Conservation (phyloP, 192 early-diverging fungal genomes). For the Gryganskiella cystojenkinii region DNA sequence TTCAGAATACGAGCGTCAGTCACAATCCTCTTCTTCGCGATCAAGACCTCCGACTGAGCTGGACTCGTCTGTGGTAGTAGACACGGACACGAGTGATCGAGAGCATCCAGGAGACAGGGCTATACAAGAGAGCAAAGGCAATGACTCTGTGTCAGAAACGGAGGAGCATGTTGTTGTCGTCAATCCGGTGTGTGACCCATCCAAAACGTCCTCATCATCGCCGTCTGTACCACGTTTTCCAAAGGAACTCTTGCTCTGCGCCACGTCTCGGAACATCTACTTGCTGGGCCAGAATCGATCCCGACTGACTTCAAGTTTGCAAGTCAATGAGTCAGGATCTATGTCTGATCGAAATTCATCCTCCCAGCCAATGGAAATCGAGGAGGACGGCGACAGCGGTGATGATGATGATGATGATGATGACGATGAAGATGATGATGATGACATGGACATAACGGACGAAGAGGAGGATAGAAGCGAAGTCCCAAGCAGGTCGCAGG, state of each 20-base stretch:
- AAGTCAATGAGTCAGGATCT: too few relatives aligned
- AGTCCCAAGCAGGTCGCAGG: too few relatives aligned
- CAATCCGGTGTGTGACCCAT: neutral
- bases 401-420: constrained; percentile 10
- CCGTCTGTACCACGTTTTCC: constrained; percentile 6
- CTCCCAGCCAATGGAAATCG: neutral
- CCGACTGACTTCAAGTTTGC: neutral
- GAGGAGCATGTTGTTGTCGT: neutral
- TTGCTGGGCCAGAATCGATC: constrained; percentile 16
- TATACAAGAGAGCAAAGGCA: neutral
- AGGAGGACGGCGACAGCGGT: neutral
- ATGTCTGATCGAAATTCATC: too few relatives aligned
- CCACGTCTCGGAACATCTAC: constrained; percentile 41
- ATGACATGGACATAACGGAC: too few relatives aligned
- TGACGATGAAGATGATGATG: neutral
- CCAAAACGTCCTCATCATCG: neutral
- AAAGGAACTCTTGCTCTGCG: constrained; percentile 21
- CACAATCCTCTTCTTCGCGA: neutral
- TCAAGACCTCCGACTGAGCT: neutral
- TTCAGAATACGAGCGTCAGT: constrained; percentile 16
- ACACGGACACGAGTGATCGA: neutral
- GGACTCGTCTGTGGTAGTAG: neutral
- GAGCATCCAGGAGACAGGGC: too few relatives aligned
- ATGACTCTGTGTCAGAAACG: neutral
- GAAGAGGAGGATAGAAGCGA: too few relatives aligned